Percentiles rank a stretch among this genome's conserved stretches.
These are phyloP conservation scores for Phytopythium mirpurense DNA, from an alignment of 352 stramenopile genomes.

Conservation along the genomic window DNA sequence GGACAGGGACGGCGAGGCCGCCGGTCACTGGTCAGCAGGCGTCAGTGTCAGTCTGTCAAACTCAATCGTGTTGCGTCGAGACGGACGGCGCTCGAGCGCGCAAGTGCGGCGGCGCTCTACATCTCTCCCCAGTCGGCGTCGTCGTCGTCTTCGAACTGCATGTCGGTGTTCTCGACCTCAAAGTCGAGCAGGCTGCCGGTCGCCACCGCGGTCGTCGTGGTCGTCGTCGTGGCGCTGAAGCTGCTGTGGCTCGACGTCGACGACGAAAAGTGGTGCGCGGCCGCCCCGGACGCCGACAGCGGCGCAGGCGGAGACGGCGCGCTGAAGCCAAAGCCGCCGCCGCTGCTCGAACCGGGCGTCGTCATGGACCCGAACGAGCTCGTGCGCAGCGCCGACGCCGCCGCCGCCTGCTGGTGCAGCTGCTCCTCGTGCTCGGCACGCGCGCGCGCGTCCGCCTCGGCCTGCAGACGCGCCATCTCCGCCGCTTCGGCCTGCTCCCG, in stretches of 20 bases:
- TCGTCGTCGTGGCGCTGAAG: slow-evolving; percentile 16
- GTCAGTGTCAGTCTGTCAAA: too few relatives aligned
- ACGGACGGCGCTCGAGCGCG: too few relatives aligned
- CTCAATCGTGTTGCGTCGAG: too few relatives aligned
- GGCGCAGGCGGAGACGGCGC: slow-evolving; percentile 9
- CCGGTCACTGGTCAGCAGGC: too few relatives aligned
- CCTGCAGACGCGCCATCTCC: slow-evolving; percentile 16
- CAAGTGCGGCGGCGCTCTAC: slow-evolving; percentile 19
- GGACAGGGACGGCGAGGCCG: too few relatives aligned
- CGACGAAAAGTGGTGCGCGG: slow-evolving; percentile 18
- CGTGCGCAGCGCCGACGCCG: slow-evolving; percentile 16
- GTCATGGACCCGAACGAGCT: slow-evolving; percentile 17
- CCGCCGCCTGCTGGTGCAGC: slow-evolving; percentile 19
- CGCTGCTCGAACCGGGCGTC: slow-evolving; percentile 19
- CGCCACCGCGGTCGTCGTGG: slow-evolving; percentile 17
- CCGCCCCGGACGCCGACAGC: slow-evolving; percentile 10
- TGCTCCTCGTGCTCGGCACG: slow-evolving; percentile 10
- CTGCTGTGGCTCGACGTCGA: slow-evolving; percentile 18
- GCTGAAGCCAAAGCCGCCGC: slow-evolving; percentile 30
- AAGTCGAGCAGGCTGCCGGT: slow-evolving; percentile 70
- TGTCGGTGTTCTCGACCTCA: slow-evolving; percentile 66
- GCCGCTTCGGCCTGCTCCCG: slow-evolving; percentile 25
- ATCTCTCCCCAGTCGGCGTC: slow-evolving; percentile 83
- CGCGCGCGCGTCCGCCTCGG: slow-evolving; percentile 15
- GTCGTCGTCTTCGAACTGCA: slow-evolving; percentile 77